Percentiles rank a stretch among this genome's conserved stretches.
These are phyloP conservation scores for Ehretia macrophylla DNA, from an alignment of 257 asterid species.

Conservation along the genomic window DNA sequence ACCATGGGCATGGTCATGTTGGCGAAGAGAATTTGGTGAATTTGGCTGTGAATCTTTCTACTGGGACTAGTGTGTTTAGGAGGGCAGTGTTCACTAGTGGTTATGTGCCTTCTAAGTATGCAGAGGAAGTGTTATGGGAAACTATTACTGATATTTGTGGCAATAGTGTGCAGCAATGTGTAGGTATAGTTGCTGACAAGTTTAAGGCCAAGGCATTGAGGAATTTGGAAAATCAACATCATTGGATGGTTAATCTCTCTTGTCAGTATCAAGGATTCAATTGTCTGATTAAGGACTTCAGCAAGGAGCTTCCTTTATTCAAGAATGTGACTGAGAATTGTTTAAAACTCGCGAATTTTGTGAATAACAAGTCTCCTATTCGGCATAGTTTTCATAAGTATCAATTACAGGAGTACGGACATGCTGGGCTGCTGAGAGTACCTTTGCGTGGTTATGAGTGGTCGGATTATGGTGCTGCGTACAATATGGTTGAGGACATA, in stretches of 20 bases:
- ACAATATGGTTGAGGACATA: constrained; percentile 63
- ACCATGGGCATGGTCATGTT: constrained; percentile 8
- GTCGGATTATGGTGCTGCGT: constrained; percentile 54
- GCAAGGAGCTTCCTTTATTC: constrained; percentile 74
- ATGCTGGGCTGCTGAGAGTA: constrained; percentile 48
- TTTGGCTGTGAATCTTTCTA: constrained; percentile 79
- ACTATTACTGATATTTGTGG: constrained; percentile 74
- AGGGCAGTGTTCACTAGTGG: constrained; percentile 68
- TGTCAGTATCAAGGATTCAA: constrained; percentile 82
- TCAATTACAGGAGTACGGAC: constrained; percentile 90
- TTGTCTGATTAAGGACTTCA: constrained; percentile 68
- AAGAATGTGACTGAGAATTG: constrained; percentile 68
- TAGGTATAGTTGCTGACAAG: constrained; percentile 89
- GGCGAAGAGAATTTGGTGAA: constrained; percentile 63
- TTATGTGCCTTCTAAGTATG: constrained; percentile 59
- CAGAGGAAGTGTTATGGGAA: constrained; percentile 86
- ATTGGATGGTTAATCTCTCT: constrained; percentile 92
- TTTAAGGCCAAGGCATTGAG: constrained; percentile 73
- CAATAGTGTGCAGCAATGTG: constrained; percentile 61
- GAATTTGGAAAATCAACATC: constrained; percentile 72
- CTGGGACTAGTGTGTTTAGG: constrained; percentile 74
- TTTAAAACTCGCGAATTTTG: constrained; percentile 56
- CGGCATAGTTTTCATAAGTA: constrained; percentile 70
- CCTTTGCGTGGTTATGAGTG: constrained; percentile 48
- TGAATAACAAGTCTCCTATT: constrained; percentile 61